Conservation (phyloP, 2,329 filamentous ascomycete species). For the Karstenula rhodostoma region DNA sequence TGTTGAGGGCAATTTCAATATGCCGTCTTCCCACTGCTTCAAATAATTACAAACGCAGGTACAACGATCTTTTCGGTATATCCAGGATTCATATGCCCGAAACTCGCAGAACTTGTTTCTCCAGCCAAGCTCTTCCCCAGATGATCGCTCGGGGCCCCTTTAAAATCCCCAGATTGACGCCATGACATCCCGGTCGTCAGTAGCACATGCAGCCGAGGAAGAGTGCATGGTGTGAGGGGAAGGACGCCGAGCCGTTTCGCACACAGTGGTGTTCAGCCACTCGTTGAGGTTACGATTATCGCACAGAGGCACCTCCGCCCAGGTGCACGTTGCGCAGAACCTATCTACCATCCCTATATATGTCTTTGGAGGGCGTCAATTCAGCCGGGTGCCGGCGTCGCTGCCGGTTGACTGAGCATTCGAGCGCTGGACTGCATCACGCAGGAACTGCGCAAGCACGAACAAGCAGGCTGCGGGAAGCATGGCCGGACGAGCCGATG, state of each 20-base stretch:
- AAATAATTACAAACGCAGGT: neutral
- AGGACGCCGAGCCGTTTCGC: conserved; percentile 15
- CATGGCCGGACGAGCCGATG: neutral
- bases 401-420: neutral
- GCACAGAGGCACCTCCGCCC: neutral
- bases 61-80: neutral
- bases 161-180: conserved; percentile 19
- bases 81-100: neutral
- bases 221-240: neutral
- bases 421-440: conserved; percentile 2
- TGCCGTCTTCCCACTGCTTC: neutral
- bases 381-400: neutral
- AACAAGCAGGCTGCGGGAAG: neutral
- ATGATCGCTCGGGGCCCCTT: neutral
- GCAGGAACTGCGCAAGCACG: conserved; percentile 5
- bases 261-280: conserved; percentile 3
- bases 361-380: conserved; percentile 6
- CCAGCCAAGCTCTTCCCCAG: conserved; percentile 12
- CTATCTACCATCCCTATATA: neutral
- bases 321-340: neutral
- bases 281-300: conserved; percentile 12
- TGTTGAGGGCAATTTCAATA: neutral
- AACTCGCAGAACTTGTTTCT: neutral
- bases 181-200: conserved; percentile 1
- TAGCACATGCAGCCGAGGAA: conserved; percentile 42